phyloP scores from a whole-genome alignment of 2,329 filamentous ascomycete species.

The Scedosporium dehoogii region DNA sequence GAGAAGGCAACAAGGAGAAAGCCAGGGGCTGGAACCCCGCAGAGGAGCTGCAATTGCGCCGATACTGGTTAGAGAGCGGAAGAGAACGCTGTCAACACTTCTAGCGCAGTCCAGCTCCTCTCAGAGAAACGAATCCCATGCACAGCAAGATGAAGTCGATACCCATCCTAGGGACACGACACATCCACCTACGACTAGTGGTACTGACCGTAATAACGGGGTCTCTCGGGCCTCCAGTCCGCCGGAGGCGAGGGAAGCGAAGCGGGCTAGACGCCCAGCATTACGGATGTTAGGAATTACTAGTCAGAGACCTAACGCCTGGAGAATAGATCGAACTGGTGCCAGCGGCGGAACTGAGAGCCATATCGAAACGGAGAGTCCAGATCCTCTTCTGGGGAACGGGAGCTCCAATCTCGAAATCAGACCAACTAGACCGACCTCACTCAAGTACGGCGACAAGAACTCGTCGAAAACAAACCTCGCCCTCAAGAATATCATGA shows the following conservation, averaged over 20 bases:
- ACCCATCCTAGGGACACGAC: background rate
- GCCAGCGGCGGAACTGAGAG: background rate
- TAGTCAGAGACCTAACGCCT: background rate
- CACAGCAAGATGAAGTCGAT: background rate
- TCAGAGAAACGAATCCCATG: background rate
- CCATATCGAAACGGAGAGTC: background rate
- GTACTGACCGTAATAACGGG: background rate
- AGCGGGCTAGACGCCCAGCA: constrained; percentile 70
- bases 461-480: constrained; percentile 30
- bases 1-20: background rate
- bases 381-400: background rate
- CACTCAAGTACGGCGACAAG: background rate
- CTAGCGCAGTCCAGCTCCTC: background rate
- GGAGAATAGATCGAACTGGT: background rate
- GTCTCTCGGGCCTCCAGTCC: background rate
- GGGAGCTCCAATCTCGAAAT: background rate
- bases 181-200: background rate
- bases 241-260: constrained; percentile 54
- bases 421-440: background rate
- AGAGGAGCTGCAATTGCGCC: background rate
- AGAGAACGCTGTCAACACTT: background rate
- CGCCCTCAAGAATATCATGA: constrained; percentile 64
- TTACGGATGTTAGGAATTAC: constrained; percentile 20
- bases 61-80: background rate
- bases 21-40: background rate